Conservation (phyloP, 208 protist genomes). For the Leishmania lainsoni region DNA sequence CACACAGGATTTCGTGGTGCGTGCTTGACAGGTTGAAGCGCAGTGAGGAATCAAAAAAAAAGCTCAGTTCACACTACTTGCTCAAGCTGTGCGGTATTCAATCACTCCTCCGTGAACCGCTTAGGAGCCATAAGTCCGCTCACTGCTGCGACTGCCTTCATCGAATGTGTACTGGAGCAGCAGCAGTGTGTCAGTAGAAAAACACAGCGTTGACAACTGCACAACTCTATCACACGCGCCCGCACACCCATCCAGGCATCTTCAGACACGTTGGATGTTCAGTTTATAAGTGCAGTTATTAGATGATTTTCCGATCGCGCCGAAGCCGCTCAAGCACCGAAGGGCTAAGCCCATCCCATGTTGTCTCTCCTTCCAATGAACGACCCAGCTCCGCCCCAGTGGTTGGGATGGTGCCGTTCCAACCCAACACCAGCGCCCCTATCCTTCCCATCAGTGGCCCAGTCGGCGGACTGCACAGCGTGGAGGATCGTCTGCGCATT, state of each 20-base stretch:
- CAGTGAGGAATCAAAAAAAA: neutral
- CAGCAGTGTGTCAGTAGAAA: neutral
- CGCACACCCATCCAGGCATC: neutral
- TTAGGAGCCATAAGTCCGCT: neutral
- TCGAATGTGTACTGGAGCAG: neutral
- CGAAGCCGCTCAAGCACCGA: conserved; percentile 5
- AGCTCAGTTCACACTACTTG: neutral
- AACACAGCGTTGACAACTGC: neutral
- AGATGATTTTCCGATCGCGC: conserved; percentile 48
- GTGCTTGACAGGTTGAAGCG: neutral
- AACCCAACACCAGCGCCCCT: conserved; percentile 17
- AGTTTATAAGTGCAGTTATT: neutral
- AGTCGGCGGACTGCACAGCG: conserved; percentile 25
- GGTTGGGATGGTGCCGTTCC: conserved; percentile 10
- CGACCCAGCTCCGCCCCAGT: conserved; percentile 42
- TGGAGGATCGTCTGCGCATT: conserved; percentile 80
- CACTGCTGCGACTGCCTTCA: neutral
- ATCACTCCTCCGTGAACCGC: neutral
- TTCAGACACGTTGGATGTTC: neutral
- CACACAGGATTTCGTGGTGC: neutral
- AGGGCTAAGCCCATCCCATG: conserved; percentile 20
- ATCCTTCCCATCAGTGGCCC: neutral
- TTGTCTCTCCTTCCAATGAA: conserved; percentile 23
- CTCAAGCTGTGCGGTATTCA: neutral
- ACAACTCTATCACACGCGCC: neutral